Evolutionary conservation across 208 protist genomes (phyloP).

Genomic region (Angomonas deanei): DNA sequence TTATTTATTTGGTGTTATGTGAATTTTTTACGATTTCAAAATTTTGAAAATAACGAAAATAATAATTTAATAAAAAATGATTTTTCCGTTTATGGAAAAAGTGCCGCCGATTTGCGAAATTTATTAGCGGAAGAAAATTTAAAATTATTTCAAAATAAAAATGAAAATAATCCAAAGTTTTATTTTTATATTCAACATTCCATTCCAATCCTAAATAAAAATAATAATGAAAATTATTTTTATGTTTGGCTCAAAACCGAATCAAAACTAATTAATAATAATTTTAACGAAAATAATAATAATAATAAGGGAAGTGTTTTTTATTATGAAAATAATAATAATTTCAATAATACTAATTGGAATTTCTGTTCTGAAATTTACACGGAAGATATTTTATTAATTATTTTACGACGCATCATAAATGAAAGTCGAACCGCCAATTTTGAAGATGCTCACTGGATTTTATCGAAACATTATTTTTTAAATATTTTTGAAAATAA

Average conservation of each 20-base stretch:
- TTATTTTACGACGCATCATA: neutral
- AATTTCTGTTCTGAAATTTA: neutral
- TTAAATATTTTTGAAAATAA: neutral
- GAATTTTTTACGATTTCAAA: neutral
- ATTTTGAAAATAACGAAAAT: neutral
- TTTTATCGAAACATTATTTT: too few species aligned
- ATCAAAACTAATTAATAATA: too few species aligned
- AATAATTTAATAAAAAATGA: neutral
- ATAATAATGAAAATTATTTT: conserved; percentile 1
- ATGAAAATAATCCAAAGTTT: too few species aligned
- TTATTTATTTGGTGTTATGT: neutral
- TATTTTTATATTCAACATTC: neutral
- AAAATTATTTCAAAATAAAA: neutral
- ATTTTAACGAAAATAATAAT: neutral
- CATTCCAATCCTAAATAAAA: neutral
- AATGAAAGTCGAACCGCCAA: neutral
- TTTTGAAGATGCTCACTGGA: neutral
- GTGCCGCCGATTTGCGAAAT: neutral
- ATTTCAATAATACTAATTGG: neutral
- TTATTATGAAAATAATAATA: neutral
- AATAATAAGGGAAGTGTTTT: neutral
- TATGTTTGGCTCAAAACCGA: too few species aligned
- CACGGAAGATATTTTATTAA: neutral
- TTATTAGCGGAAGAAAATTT: neutral
- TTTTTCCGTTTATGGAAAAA: neutral